A percentile compares a stretch with the other conserved stretches of the same genome.
Evolutionary conservation across 108 stramenopile species (phyloP).

Genomic region (Cyclotella atomus): DNA sequence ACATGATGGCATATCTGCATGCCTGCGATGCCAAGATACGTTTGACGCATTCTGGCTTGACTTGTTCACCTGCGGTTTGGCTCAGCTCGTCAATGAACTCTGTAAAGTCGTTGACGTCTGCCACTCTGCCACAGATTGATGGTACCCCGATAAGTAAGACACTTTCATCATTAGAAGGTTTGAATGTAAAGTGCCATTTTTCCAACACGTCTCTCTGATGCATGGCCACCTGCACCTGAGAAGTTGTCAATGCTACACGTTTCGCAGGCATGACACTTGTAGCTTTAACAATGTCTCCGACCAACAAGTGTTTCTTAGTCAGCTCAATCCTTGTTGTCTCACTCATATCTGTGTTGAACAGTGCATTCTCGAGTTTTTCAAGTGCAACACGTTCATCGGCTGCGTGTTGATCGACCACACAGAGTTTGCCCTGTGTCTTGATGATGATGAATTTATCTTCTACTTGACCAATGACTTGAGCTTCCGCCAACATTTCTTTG

Average conservation of each 20-base stretch:
- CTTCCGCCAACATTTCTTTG: slow-evolving; percentile 46
- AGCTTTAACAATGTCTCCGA: slow-evolving; percentile 27
- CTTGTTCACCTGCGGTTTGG: slow-evolving; percentile 12
- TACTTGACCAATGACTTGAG: slow-evolving; percentile 53
- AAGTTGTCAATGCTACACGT: slow-evolving; percentile 12
- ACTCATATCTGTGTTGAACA: slow-evolving; percentile 23
- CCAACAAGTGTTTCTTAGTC: slow-evolving; percentile 29
- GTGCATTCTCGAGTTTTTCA: slow-evolving; percentile 42
- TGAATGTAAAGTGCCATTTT: slow-evolving; percentile 48
- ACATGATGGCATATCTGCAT: slow-evolving; percentile 58
- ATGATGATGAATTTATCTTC: slow-evolving; percentile 52
- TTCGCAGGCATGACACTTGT: slow-evolving; percentile 28
- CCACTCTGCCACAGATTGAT: slow-evolving; percentile 41
- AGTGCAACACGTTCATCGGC: slow-evolving; percentile 53
- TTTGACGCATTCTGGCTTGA: slow-evolving; percentile 47
- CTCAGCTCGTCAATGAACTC: slow-evolving; percentile 41
- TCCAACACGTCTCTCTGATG: slow-evolving; percentile 28
- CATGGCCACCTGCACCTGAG: slow-evolving; percentile 20
- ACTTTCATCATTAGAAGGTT: slow-evolving; percentile 13
- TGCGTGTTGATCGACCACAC: slow-evolving; percentile 56
- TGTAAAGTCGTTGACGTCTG: slow-evolving; percentile 34
- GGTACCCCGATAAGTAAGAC: slow-evolving; percentile 41
- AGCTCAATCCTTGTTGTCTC: slow-evolving; percentile 21
- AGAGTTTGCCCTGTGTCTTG: slow-evolving; percentile 42
- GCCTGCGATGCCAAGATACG: slow-evolving; percentile 45